A percentile compares a stretch with the other conserved stretches of the same genome.
These are phyloP conservation scores for Flaveria sonorensis DNA, from an alignment of 129 eudicot species.

Conservation along the genomic window DNA sequence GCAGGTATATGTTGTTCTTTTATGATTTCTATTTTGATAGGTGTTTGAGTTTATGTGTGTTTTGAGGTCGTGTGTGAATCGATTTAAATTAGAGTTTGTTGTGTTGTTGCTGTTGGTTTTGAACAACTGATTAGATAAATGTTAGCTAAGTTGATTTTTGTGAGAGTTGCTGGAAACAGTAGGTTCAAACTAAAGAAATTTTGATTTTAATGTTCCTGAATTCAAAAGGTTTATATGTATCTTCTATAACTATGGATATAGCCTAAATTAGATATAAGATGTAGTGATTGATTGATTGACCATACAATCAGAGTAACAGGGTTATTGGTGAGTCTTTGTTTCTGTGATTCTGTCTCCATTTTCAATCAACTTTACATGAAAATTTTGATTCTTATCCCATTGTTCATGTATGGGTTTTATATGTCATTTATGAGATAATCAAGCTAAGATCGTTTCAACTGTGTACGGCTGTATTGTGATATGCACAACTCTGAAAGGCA, in stretches of 20 bases:
- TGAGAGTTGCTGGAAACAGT: not conserved
- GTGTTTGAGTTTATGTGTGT: not conserved
- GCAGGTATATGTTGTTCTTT: conserved; percentile 56
- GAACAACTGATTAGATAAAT: not conserved
- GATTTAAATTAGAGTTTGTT: conserved; percentile 7
- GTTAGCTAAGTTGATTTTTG: not conserved
- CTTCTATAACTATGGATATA: not conserved
- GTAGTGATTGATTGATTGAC: too few relatives aligned
- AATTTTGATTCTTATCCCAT: not conserved
- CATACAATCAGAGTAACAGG: too few relatives aligned
- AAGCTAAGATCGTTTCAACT: not conserved
- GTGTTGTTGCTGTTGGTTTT: not conserved
- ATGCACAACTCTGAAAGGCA: not conserved
- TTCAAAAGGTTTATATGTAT: not conserved
- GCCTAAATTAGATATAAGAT: too few relatives aligned
- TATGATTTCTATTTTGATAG: not conserved
- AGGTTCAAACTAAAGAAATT: not conserved
- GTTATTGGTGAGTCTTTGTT: not conserved
- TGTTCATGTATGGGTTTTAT: conserved; percentile 1
- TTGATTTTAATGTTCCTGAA: not conserved
- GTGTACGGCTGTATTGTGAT: not conserved
- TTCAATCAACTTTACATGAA: not conserved
- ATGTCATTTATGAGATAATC: not conserved
- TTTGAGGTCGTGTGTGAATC: not conserved
- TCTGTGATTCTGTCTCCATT: not conserved